These are phyloP conservation scores for Falciphora oryzae DNA, from an alignment of 2,329 filamentous ascomycete species.

Conservation along the genomic window DNA sequence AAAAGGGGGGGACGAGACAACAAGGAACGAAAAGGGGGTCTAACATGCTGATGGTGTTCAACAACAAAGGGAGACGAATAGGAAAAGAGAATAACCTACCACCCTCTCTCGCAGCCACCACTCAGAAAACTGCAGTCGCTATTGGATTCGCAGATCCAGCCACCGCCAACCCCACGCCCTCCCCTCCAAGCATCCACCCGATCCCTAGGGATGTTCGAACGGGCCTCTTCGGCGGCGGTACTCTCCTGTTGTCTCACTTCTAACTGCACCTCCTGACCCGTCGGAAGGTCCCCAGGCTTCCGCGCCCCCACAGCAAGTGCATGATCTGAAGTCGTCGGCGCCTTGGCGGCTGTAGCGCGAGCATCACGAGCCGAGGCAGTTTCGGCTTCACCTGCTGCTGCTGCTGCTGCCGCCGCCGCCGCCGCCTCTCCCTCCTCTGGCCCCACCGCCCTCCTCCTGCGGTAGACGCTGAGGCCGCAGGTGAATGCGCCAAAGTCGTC, in stretches of 20 bases:
- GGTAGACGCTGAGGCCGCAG: conserved; percentile 68
- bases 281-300: conserved; percentile 12
- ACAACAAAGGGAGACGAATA: not conserved
- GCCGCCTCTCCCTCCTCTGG: conserved; percentile 19
- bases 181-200: conserved; percentile 44
- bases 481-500: conserved; percentile 86
- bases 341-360: too few relatives aligned
- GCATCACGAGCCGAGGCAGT: not conserved
- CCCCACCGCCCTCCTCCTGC: conserved; percentile 19
- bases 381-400: conserved; percentile 3
- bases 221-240: conserved; percentile 22
- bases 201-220: conserved; percentile 7
- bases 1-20: too few relatives aligned
- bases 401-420: conserved; percentile 7
- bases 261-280: conserved; percentile 8
- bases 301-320: too few relatives aligned
- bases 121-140: conserved; percentile 43
- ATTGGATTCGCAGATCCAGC: conserved; percentile 75
- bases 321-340: too few relatives aligned
- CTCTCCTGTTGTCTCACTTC: conserved; percentile 14
- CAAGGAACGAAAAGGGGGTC: too few relatives aligned
- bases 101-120: conserved; percentile 19
- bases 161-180: conserved; percentile 61
- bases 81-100: conserved; percentile 13
- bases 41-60: too few relatives aligned